These are phyloP conservation scores for Sclerotinia borealis DNA, from an alignment of 2,329 filamentous ascomycete species.

Conservation along the genomic window DNA sequence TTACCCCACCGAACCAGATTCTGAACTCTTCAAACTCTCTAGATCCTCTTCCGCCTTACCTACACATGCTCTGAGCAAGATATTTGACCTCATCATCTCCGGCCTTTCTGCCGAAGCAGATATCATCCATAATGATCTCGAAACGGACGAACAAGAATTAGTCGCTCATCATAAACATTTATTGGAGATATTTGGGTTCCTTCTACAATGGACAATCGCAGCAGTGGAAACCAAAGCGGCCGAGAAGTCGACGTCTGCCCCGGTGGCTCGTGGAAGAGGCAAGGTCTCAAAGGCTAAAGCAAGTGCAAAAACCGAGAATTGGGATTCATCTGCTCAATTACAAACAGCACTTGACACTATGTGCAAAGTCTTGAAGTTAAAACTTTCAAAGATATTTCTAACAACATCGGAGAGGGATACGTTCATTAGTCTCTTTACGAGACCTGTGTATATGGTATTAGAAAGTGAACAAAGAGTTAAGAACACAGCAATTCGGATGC, in stretches of 20 bases:
- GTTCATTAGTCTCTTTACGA: conserved; percentile 84
- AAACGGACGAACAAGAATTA: conserved; percentile 83
- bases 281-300: conserved; percentile 70
- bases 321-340: conserved; percentile 86
- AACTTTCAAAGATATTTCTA: conserved; percentile 85
- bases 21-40: conserved; percentile 58
- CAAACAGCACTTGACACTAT: conserved; percentile 87
- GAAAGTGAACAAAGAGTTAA: conserved; percentile 94
- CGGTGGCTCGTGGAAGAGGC: conserved; percentile 65
- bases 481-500: conserved; percentile 83
- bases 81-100: conserved; percentile 84
- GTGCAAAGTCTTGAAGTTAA: conserved; percentile 92
- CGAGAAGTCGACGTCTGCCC: conserved; percentile 73
- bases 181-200: conserved; percentile 88
- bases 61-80: conserved; percentile 78
- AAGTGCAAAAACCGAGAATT: conserved; percentile 57
- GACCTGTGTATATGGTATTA: conserved; percentile 87
- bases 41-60: conserved; percentile 80
- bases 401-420: conserved; percentile 96
- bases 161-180: conserved; percentile 83
- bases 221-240: conserved; percentile 91
- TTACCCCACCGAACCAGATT: conserved; percentile 42
- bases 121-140: conserved; percentile 75
- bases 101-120: conserved; percentile 83
- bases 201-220: conserved; percentile 91